Percentiles rank a stretch among this genome's conserved stretches.
These are phyloP conservation scores for Fraxinus baroniana DNA, from an alignment of 305 asterid species.

Conservation along the genomic window DNA sequence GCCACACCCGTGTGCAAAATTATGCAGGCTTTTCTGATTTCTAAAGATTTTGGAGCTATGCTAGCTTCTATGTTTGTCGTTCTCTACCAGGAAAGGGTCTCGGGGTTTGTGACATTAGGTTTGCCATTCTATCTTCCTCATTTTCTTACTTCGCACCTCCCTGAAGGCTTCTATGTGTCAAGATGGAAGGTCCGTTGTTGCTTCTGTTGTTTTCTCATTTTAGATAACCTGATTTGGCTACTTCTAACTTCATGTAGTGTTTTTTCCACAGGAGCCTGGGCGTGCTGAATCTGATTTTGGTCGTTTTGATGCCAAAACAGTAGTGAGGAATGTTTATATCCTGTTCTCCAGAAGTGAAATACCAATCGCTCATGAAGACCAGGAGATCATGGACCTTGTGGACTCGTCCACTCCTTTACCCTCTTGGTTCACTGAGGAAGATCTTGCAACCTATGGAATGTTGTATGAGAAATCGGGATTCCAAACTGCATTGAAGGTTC, in stretches of 20 bases:
- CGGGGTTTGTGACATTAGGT: conserved; percentile 54
- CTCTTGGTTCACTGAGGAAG: conserved; percentile 59
- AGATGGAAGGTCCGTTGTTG: conserved; percentile 46
- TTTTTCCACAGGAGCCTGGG: conserved; percentile 49
- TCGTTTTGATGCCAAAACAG: conserved; percentile 57
- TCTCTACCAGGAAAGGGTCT: conserved; percentile 52
- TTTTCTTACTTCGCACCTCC: conserved; percentile 30
- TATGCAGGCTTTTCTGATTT: conserved; percentile 53
- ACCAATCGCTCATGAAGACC: conserved; percentile 50
- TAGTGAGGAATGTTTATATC: conserved; percentile 61
- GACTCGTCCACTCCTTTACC: conserved; percentile 58
- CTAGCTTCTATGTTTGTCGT: conserved; percentile 42
- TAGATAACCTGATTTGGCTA: background rate
- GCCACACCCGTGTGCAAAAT: background rate
- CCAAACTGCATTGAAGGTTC: conserved; percentile 60
- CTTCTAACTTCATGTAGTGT: background rate
- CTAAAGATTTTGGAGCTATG: conserved; percentile 59
- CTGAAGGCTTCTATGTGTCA: conserved; percentile 59
- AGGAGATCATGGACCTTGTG: conserved; percentile 72
- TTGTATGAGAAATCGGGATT: conserved; percentile 65
- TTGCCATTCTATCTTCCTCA: conserved; percentile 51
- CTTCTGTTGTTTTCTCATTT: background rate
- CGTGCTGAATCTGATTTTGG: conserved; percentile 70
- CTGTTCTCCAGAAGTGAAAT: conserved; percentile 60
- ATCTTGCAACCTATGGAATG: conserved; percentile 47